Conservation (phyloP, 164 flowering plant species). For the Houttuynia cordata region DNA sequence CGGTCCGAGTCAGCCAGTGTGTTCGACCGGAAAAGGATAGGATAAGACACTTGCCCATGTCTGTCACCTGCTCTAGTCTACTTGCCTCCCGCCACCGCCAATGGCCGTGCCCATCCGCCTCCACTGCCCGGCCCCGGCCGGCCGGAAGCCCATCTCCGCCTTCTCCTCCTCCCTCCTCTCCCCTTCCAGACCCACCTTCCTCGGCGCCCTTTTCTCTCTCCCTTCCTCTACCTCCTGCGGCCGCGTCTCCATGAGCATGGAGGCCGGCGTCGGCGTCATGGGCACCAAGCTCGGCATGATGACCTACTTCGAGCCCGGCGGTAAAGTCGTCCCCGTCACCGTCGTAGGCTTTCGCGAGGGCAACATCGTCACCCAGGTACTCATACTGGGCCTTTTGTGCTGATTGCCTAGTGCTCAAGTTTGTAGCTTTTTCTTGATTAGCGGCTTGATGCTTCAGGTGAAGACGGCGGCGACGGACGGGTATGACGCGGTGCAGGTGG, state of each 20-base stretch:
- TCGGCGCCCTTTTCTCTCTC: background rate
- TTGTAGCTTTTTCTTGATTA: no score
- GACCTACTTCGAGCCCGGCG: constrained; percentile 65
- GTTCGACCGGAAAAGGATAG: no score
- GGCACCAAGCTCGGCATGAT: constrained; percentile 97
- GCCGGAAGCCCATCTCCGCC: background rate
- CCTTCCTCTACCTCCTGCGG: background rate
- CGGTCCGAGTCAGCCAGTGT: no score
- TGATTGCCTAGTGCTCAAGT: background rate
- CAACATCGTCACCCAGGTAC: constrained; percentile 53
- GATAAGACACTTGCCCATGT: no score
- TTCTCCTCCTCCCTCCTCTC: background rate
- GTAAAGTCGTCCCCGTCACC: constrained; percentile 80
- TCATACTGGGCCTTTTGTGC: background rate
- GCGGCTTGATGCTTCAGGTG: constrained; percentile 23
- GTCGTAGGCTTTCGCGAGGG: constrained; percentile 92
- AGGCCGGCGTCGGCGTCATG: constrained; percentile 95
- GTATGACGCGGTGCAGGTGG: constrained; percentile 82
- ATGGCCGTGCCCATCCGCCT: background rate
- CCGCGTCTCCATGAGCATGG: constrained; percentile 36
- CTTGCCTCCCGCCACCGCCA: background rate
- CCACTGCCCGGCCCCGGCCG: background rate
- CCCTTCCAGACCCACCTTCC: background rate
- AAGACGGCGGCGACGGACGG: constrained; percentile 83
- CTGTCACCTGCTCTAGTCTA: no score